phyloP scores from a whole-genome alignment of 2,329 filamentous ascomycete genomes.

The Microascus cirrosus region DNA sequence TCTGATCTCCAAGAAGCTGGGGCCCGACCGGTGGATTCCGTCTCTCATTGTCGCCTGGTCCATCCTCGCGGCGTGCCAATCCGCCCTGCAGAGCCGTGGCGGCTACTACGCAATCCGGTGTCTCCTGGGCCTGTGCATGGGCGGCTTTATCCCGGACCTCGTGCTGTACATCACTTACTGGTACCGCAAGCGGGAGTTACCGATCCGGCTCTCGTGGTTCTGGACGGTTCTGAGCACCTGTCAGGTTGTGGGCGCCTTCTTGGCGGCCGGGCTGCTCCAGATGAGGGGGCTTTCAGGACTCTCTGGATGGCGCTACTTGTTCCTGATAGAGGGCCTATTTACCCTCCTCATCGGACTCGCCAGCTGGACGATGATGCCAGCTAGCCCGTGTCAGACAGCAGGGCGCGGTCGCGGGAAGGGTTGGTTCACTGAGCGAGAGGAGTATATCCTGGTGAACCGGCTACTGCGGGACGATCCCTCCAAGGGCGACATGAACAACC shows the following conservation, averaged over 20 bases:
- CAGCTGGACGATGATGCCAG: conserved; percentile 32
- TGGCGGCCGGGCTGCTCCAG: conserved; percentile 25
- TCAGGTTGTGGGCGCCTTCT: conserved; percentile 28
- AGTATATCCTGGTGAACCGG: conserved; percentile 51
- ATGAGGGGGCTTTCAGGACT: conserved; percentile 23
- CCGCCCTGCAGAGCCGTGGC: conserved; percentile 20
- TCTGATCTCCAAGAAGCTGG: conserved; percentile 36
- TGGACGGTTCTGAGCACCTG: conserved; percentile 9
- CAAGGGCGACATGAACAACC: conserved; percentile 51
- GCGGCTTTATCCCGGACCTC: conserved; percentile 37
- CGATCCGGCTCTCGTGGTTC: conserved; percentile 3
- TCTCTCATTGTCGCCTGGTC: conserved; percentile 28
- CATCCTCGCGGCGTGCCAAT: conserved; percentile 24
- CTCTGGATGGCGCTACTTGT: conserved; percentile 25
- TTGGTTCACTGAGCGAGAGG: conserved; percentile 51
- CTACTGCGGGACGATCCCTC: conserved; percentile 48
- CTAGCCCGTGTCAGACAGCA: conserved; percentile 35
- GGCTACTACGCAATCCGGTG: conserved; percentile 29
- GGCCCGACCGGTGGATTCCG: conserved; percentile 23
- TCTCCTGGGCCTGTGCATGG: conserved; percentile 33
- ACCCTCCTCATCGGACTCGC: conserved; percentile 30
- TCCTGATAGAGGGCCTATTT: conserved; percentile 38
- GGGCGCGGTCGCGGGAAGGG: conserved; percentile 48
- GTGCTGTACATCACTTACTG: conserved; percentile 18
- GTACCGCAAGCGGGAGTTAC: conserved; percentile 26